These are phyloP conservation scores for Apiospora phragmitis DNA, from an alignment of 2,329 filamentous ascomycete genomes.

Conservation along the genomic window DNA sequence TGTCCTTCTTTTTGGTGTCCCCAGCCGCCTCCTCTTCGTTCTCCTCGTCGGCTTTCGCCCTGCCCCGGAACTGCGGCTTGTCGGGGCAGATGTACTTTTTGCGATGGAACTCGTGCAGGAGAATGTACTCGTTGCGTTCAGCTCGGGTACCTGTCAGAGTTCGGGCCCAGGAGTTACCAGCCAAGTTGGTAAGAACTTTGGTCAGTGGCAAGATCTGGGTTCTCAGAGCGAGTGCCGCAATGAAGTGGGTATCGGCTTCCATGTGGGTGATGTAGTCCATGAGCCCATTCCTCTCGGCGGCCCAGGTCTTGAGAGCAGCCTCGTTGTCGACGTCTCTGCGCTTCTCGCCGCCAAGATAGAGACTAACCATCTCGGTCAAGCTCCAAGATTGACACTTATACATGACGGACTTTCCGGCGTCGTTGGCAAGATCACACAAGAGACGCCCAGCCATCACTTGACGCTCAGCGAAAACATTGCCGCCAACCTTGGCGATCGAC, in stretches of 20 bases:
- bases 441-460: conserved; percentile 86
- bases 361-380: conserved; percentile 93
- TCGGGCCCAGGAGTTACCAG: conserved; percentile 96
- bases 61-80: conserved; percentile 80
- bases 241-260: conserved; percentile 94
- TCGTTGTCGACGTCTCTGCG: conserved; percentile 86
- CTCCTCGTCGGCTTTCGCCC: conserved; percentile 72
- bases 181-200: conserved; percentile 93
- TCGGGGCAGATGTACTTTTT: conserved; percentile 99
- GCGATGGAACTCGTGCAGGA: conserved; percentile 92
- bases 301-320: conserved; percentile 82
- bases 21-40: conserved; percentile 65
- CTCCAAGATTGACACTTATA: conserved; percentile 97
- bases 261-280: conserved; percentile 94
- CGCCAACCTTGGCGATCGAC: conserved; percentile 80
- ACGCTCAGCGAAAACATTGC: conserved; percentile 90
- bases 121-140: conserved; percentile 98
- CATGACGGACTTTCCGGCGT: conserved; percentile 97
- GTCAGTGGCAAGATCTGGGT: conserved; percentile 92
- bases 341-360: conserved; percentile 76
- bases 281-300: conserved; percentile 76
- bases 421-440: conserved; percentile 91
- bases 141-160: conserved; percentile 94
- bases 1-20: conserved; percentile 95
- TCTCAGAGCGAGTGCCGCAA: conserved; percentile 84